Conservation (phyloP, 1,284 basidiomycete species). For the Trichosporon asahii region DNA sequence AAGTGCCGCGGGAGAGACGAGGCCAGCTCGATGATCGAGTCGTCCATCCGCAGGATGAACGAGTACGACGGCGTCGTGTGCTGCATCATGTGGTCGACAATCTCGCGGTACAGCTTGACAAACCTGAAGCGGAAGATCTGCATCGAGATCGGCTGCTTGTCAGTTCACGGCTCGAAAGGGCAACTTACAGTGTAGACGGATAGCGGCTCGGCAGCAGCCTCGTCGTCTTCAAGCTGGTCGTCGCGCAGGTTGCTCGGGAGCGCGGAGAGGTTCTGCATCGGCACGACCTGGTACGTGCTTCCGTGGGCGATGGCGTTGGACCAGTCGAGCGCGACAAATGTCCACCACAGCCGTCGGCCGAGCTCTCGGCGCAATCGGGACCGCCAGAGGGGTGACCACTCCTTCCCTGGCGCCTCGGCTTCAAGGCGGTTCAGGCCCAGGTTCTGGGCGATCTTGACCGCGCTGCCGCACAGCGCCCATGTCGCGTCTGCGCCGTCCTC, state of each 20-base stretch:
- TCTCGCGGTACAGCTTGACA: conserved; percentile 25
- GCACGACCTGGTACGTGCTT: conserved; percentile 24
- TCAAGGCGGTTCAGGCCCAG: conserved; percentile 31
- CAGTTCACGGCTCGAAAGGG: not conserved
- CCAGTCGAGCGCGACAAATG: conserved; percentile 30
- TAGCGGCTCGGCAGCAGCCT: conserved; percentile 16
- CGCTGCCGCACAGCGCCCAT: conserved; percentile 23
- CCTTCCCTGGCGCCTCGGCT: conserved; percentile 19
- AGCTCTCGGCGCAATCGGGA: conserved; percentile 23
- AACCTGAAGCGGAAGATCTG: conserved; percentile 27
- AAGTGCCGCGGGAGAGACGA: conserved; percentile 21
- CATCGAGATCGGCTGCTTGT: conserved; percentile 22
- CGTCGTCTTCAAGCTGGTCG: conserved; percentile 20
- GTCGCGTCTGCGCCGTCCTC: conserved; percentile 23
- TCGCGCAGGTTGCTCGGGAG: conserved; percentile 28
- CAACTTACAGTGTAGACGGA: conserved; percentile 17
- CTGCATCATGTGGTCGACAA: conserved; percentile 24
- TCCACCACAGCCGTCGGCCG: conserved; percentile 31
- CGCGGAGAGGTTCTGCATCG: conserved; percentile 29
- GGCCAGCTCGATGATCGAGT: conserved; percentile 21
- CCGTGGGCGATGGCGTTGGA: conserved; percentile 26
- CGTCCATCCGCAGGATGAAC: conserved; percentile 25
- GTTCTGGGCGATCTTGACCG: conserved; percentile 32
- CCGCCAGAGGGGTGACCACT: conserved; percentile 25
- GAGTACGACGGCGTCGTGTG: conserved; percentile 20